Percentiles rank a stretch among this genome's conserved stretches.
Conservation (phyloP, 345 rosid genomes). For the Microthlaspi erraticum region DNA sequence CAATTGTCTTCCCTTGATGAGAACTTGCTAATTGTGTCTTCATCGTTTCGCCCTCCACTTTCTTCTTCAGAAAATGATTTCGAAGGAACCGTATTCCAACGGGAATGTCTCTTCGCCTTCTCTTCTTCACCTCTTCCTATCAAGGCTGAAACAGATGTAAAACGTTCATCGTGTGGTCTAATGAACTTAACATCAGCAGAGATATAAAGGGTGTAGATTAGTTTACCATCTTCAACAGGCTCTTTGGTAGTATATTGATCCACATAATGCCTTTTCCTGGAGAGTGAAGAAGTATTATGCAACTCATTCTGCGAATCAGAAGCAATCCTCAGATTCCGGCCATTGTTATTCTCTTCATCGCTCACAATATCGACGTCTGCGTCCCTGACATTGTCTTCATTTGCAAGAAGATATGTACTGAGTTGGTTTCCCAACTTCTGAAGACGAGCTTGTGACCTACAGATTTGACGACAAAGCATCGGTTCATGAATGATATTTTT, state of each 20-base stretch:
- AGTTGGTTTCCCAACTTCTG: constrained; percentile 78
- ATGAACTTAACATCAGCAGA: background rate
- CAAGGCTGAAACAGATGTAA: constrained; percentile 40
- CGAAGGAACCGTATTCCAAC: constrained; percentile 47
- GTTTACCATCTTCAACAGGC: constrained; percentile 50
- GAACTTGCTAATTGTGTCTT: constrained; percentile 42
- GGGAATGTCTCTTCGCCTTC: constrained; percentile 43
- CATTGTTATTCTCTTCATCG: constrained; percentile 61
- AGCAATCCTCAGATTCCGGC: constrained; percentile 35
- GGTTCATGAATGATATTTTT: constrained; percentile 20
- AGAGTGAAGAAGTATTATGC: constrained; percentile 47
- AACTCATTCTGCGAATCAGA: constrained; percentile 47
- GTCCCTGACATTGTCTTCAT: constrained; percentile 65
- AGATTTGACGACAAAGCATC: constrained; percentile 33
- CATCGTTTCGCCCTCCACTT: constrained; percentile 45
- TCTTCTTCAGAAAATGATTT: constrained; percentile 53
- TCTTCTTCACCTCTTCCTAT: constrained; percentile 43
- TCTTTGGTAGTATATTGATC: constrained; percentile 50
- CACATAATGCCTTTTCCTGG: constrained; percentile 50
- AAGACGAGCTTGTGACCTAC: constrained; percentile 77
- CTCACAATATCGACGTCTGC: constrained; percentile 63
- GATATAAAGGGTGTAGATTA: background rate
- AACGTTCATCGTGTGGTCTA: constrained; percentile 3
- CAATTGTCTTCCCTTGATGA: constrained; percentile 51
- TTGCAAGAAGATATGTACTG: constrained; percentile 51